Evolutionary conservation across 768 basidiomycete species (phyloP), one percentile per base, ranked within the genome.

Genomic region (Mycena epipterygia): DNA sequence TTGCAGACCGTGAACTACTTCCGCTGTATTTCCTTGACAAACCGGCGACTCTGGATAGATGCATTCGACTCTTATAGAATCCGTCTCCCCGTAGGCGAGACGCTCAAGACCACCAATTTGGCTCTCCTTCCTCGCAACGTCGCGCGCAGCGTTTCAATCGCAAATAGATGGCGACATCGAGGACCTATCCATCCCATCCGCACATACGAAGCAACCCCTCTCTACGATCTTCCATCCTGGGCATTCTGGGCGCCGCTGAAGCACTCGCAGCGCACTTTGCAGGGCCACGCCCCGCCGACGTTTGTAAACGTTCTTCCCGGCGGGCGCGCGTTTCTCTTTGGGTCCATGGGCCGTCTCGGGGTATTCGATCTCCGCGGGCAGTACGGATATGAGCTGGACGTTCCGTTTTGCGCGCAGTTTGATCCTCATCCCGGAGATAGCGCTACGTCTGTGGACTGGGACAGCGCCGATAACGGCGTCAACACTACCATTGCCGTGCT

Each of bases 241-340:
- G 32, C 51, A 2, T 63, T 67, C 53, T 73, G 72, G 72, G 49
- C 51, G 17, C 72, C 72, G 16, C 17, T 19, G 23, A 60, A 62
- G 27, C 63, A 61, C 23, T 52, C 53, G 8, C 46, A 57, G 32
- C 61, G 12, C 14, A 58, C 72, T 2, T 67, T 63, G n/a, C 1
- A 64, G 12, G 68, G 68, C 42, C 72, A 66, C 56, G 30, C 23
- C 1, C 68, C 68, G 32, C 72, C 72, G 46, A 33, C 64, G 14
- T 62, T 70, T 21, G 60, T 73, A 19, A 67, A 57, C 55, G 29
- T 73, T 16, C 68, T 73, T 4, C 72, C 72, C 5, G 72, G 72
- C 32, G 72, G 72, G 0, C 68, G 51, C 41, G 39, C 68, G 23
- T 67, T 73, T 35, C 52, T 73, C 23, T 25, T 70, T 33, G 68